Evolutionary conservation across 331 rosid species (phyloP).

Genomic region (Acacia pycnantha): DNA sequence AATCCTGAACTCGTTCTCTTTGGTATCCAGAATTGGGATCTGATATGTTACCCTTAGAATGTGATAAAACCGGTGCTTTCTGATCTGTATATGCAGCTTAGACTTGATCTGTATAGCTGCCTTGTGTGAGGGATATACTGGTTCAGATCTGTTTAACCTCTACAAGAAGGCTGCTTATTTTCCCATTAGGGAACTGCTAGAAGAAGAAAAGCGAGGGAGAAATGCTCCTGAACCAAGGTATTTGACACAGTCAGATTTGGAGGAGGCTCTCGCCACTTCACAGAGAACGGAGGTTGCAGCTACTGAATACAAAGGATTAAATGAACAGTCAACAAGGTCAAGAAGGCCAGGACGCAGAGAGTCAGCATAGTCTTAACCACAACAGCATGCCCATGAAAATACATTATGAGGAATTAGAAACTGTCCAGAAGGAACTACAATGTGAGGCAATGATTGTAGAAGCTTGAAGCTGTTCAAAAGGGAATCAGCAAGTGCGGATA

Average conservation of each 20-base stretch:
- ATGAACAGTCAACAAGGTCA: slow-evolving; percentile 31
- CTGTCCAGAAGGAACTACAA: too few species aligned
- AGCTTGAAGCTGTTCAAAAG: too few species aligned
- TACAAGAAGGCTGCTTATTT: slow-evolving; percentile 96
- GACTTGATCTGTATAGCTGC: slow-evolving; percentile 67
- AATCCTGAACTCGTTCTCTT: slow-evolving; percentile 54
- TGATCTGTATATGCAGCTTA: slow-evolving; percentile 43
- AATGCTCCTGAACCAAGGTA: slow-evolving; percentile 57
- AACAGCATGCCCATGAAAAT: too few species aligned
- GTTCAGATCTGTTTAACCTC: slow-evolving; percentile 92
- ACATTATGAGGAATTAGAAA: too few species aligned
- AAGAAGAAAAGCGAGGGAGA: slow-evolving; percentile 70
- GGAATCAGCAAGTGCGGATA: too few species aligned
- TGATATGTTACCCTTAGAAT: slow-evolving; percentile 45
- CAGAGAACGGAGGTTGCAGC: slow-evolving; percentile 82
- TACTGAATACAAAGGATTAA: slow-evolving; percentile 60
- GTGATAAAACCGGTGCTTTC: slow-evolving; percentile 35
- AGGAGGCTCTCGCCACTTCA: slow-evolving; percentile 59
- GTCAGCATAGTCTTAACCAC: slow-evolving; percentile 30
- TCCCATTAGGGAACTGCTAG: slow-evolving; percentile 82
- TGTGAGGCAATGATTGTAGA: too few species aligned
- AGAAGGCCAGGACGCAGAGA: slow-evolving; percentile 52
- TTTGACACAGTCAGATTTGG: slow-evolving; percentile 69
- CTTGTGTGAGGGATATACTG: slow-evolving; percentile 81
- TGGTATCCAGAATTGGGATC: slow-evolving; percentile 43